Evolutionary conservation across 1,284 basidiomycete species (phyloP).

Genomic region (Mycosarcoma mackinlayi): DNA sequence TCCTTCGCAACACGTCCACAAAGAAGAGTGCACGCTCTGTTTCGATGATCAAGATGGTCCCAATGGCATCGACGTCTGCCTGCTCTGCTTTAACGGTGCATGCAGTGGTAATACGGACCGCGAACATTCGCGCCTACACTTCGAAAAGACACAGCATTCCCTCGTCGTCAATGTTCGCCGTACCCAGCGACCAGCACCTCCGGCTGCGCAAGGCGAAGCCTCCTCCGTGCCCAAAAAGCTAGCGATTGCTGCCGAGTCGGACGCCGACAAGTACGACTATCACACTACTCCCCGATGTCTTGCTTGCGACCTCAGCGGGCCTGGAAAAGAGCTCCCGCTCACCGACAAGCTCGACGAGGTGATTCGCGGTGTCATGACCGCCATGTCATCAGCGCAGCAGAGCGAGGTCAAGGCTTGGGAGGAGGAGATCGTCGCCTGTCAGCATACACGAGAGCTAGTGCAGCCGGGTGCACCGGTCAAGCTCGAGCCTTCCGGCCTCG

Average conservation of each 20-base stretch:
- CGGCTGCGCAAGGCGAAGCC: conserved; percentile 3
- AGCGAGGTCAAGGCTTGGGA: conserved; percentile 98
- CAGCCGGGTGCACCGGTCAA: conserved; percentile 68
- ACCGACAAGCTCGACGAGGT: conserved; percentile 71
- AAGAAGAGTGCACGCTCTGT: conserved; percentile 93
- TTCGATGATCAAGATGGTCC: conserved; percentile 85
- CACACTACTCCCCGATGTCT: conserved; percentile 77
- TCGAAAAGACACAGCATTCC: conserved; percentile 74
- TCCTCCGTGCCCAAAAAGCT: conserved; percentile 78
- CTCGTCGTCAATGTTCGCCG: conserved; percentile 87
- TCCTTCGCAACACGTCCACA: conserved; percentile 72
- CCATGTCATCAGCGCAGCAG: conserved; percentile 87
- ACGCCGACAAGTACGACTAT: conserved; percentile 88
- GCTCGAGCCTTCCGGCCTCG: conserved; percentile 51
- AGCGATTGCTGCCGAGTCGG: conserved; percentile 82
- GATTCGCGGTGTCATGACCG: conserved; percentile 79
- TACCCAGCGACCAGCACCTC: conserved; percentile 71
- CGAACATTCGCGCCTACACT: conserved; percentile 59
- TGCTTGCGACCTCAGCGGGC: conserved; percentile 72
- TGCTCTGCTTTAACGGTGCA: conserved; percentile 90
- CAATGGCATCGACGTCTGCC: conserved; percentile 86
- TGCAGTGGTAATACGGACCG: conserved; percentile 55
- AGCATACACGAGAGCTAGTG: conserved; percentile 83
- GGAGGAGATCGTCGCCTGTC: conserved; percentile 88
- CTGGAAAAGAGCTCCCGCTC: conserved; percentile 73